Conservation (phyloP, 2,329 filamentous ascomycete genomes). For the Microsporum canis region DNA sequence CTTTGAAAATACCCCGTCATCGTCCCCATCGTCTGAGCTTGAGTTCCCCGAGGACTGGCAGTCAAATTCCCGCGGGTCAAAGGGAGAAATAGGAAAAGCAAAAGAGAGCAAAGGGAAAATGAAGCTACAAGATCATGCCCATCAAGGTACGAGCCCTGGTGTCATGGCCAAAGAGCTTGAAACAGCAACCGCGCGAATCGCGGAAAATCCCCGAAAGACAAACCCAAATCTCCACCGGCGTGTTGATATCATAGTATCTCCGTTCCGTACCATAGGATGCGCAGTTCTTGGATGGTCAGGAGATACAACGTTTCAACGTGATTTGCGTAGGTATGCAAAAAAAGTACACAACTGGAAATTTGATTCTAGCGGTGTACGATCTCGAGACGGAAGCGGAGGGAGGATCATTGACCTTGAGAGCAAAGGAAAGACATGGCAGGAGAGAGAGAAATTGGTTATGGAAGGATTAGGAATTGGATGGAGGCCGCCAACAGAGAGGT, state of each 20-base stretch:
- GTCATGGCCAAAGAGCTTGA: background rate
- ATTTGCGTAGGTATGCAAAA: conserved; percentile 70
- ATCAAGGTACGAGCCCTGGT: background rate
- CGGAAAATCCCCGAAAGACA: conserved; percentile 9
- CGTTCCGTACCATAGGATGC: conserved; percentile 81
- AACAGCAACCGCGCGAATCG: background rate
- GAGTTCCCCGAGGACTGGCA: background rate
- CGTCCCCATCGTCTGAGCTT: background rate
- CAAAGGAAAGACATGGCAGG: conserved; percentile 45
- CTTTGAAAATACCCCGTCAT: conserved; percentile 22
- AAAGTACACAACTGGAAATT: conserved; percentile 66
- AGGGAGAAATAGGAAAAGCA: background rate
- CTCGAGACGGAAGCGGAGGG: conserved; percentile 46
- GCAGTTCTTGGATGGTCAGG: conserved; percentile 82
- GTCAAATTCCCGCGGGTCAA: background rate
- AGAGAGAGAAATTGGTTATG: conserved; percentile 73
- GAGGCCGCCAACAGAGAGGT: conserved; percentile 55
- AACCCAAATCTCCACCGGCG: conserved; percentile 68
- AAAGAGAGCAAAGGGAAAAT: background rate
- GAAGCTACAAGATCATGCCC: background rate
- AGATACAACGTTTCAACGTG: conserved; percentile 79
- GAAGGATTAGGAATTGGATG: conserved; percentile 60
- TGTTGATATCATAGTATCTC: conserved; percentile 83
- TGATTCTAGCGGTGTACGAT: conserved; percentile 75
- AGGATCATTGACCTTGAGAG: conserved; percentile 60